Evolutionary conservation across 768 basidiomycete genomes (phyloP).

Genomic region (Scleroderma citrinum): DNA sequence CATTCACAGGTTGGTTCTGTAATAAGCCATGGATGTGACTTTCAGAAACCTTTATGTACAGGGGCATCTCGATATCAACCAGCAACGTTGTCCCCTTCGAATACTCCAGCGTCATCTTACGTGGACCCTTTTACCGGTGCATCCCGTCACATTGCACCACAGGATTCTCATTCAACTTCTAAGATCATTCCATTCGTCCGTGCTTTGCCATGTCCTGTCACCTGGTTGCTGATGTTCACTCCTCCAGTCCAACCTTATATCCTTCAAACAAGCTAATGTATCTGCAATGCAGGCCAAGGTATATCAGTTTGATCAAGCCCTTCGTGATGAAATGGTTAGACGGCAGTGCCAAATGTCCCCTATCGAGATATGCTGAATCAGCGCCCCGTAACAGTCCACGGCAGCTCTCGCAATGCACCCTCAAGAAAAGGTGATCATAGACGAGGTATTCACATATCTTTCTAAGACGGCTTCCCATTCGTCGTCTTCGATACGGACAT

Average conservation of each 20-base stretch:
- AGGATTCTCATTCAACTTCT: conserved; percentile 24
- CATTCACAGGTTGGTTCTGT: conserved; percentile 68
- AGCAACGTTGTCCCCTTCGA: conserved; percentile 27
- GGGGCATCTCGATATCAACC: conserved; percentile 64
- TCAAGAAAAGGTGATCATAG: conserved; percentile 50
- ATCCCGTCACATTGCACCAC: conserved; percentile 47
- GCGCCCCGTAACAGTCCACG: conserved; percentile 46
- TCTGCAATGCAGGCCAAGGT: conserved; percentile 75
- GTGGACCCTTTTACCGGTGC: conserved; percentile 72
- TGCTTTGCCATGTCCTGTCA: conserved; percentile 1
- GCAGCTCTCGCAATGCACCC: conserved; percentile 65
- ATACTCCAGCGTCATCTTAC: conserved; percentile 33
- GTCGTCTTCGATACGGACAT: conserved; percentile 19
- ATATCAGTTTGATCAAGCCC: conserved; percentile 63
- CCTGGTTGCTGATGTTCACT: neutral
- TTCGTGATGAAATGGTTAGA: conserved; percentile 66
- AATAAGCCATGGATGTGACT: neutral
- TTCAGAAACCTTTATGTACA: conserved; percentile 12
- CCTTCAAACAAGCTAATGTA: conserved; percentile 84
- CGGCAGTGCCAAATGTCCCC: no score
- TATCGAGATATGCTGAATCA: neutral
- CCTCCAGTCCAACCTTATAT: conserved; percentile 51
- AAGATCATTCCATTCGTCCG: conserved; percentile 50
- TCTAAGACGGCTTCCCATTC: conserved; percentile 39
- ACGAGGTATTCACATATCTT: conserved; percentile 61